phyloP scores from a whole-genome alignment of 73 alveolate species.

The Diophrys appendiculata region DNA sequence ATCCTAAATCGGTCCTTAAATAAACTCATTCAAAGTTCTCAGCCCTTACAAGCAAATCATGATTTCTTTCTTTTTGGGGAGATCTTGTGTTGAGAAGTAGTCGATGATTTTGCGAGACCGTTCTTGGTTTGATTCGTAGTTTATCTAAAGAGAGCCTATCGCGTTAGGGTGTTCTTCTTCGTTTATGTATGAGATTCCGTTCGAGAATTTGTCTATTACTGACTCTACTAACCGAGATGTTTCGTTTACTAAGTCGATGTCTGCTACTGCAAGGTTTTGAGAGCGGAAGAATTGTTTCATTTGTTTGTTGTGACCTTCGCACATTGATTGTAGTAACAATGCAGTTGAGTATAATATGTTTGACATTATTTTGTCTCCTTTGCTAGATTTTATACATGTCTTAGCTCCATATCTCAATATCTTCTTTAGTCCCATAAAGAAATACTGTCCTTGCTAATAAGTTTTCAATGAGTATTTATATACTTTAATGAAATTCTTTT shows the following conservation, averaged over 20 bases:
- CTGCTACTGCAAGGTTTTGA: not conserved
- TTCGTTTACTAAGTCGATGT: not conserved
- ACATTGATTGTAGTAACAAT: not conserved
- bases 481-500: not conserved
- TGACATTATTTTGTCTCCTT: not conserved
- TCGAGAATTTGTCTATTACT: not conserved
- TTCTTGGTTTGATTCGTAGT: not conserved
- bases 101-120: not conserved
- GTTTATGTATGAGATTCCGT: not conserved
- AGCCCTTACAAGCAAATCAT: not conserved
- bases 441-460: not conserved
- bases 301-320: slow-evolving; percentile 4
- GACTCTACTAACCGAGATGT: not conserved
- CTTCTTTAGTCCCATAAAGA: not conserved
- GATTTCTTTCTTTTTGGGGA: slow-evolving; percentile 1
- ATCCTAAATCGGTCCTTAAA: not conserved
- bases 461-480: slow-evolving; percentile 1
- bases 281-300: not conserved
- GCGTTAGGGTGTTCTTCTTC: not conserved
- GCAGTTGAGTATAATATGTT: not conserved
- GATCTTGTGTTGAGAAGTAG: not conserved
- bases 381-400: not conserved
- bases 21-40: not conserved
- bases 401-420: not conserved
- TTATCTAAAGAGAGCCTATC: not conserved